These are phyloP conservation scores for Aspergillus piperis DNA, from an alignment of 2,329 filamentous ascomycete species.

Conservation along the genomic window DNA sequence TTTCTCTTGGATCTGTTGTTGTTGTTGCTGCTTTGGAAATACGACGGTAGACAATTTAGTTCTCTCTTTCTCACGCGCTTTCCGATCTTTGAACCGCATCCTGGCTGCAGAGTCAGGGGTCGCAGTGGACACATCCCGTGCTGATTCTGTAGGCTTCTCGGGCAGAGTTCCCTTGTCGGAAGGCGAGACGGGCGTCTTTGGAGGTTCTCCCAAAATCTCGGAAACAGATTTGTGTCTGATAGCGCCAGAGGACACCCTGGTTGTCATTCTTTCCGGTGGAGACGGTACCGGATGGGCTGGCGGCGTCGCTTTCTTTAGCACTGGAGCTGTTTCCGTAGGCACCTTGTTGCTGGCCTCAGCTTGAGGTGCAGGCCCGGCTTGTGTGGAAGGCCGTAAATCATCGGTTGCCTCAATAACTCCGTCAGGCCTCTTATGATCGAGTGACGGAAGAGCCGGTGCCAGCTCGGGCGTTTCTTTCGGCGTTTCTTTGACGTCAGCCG, in stretches of 20 bases:
- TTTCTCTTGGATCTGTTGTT: conserved; percentile 51
- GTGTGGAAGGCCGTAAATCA: conserved; percentile 20
- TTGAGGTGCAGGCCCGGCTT: conserved; percentile 13
- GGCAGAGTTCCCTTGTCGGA: conserved; percentile 41
- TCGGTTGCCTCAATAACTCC: conserved; percentile 11
- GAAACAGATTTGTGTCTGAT: conserved; percentile 72
- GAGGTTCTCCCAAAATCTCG: conserved; percentile 67
- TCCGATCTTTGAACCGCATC: conserved; percentile 51
- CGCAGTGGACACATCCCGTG: conserved; percentile 16
- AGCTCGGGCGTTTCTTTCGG: conserved; percentile 23
- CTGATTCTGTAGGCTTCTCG: conserved; percentile 32
- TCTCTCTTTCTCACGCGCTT: conserved; percentile 59
- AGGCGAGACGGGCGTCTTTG: conserved; percentile 40
- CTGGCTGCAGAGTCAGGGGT: conserved; percentile 38
- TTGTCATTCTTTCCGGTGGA: conserved; percentile 62
- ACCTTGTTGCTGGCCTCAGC: conserved; percentile 18
- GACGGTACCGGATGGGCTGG: conserved; percentile 32
- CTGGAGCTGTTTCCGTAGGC: conserved; percentile 17
- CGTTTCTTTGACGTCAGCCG: conserved; percentile 18
- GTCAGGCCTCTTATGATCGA: conserved; percentile 19
- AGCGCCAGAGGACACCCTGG: conserved; percentile 68
- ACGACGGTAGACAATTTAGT: conserved; percentile 73
- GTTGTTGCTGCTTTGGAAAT: conserved; percentile 67
- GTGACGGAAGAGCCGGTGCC: conserved; percentile 1
- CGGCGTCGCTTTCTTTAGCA: conserved; percentile 30